These are phyloP conservation scores for Teunomyces kruisii DNA, from an alignment of 805 yeast species.

Conservation along the genomic window DNA sequence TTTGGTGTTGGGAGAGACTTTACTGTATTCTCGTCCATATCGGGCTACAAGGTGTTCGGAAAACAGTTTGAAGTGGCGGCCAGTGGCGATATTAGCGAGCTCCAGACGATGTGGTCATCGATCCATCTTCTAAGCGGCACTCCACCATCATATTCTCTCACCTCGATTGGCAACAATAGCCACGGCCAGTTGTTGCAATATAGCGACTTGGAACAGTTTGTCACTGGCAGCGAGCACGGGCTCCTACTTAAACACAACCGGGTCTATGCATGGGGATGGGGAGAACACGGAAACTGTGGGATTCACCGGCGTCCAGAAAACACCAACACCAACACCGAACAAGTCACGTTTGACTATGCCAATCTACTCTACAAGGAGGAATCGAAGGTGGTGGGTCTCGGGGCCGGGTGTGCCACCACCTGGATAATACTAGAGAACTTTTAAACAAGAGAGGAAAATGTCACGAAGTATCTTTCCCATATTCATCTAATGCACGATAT, in stretches of 20 bases:
- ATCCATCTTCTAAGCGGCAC: conserved; percentile 49
- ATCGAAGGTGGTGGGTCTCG: conserved; percentile 29
- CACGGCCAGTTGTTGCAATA: conserved; percentile 59
- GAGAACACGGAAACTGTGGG: conserved; percentile 97
- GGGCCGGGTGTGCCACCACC: conserved; percentile 69
- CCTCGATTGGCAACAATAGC: conserved; percentile 70
- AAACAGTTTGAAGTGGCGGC: conserved; percentile 22
- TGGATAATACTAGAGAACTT: conserved; percentile 47
- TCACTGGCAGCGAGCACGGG: conserved; percentile 89
- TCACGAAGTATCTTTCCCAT: conserved; percentile 76
- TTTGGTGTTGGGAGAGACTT: conserved; percentile 59
- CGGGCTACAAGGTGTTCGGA: neutral
- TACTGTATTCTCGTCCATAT: conserved; percentile 31
- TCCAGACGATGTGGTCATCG: conserved; percentile 78
- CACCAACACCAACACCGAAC: conserved; percentile 14
- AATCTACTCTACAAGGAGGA: conserved; percentile 30
- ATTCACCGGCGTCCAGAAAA: conserved; percentile 2
- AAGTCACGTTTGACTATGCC: conserved; percentile 37
- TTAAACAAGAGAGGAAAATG: no score
- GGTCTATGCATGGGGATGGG: conserved; percentile 95
- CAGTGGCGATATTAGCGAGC: conserved; percentile 11
- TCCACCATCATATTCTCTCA: conserved; percentile 15
- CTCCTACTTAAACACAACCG: conserved; percentile 34
- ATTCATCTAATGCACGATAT: conserved; percentile 57
- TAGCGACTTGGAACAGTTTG: conserved; percentile 19